These are phyloP conservation scores for Dianthus caryophyllus DNA, from an alignment of 148 eudicot genomes.

Conservation along the genomic window DNA sequence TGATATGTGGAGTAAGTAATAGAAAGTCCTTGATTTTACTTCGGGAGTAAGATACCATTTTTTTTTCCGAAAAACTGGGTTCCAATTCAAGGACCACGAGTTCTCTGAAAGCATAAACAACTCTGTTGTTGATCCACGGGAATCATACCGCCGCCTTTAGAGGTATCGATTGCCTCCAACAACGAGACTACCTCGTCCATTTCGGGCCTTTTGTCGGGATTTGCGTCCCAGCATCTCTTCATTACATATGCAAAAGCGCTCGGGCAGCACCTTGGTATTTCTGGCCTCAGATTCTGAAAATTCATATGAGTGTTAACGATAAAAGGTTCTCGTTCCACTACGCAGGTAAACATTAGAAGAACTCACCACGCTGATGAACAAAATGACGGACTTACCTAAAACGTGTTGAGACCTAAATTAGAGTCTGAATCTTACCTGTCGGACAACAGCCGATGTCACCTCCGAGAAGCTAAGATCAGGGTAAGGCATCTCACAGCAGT, in stretches of 20 bases:
- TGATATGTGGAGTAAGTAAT: too few relatives aligned
- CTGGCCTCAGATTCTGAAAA: slow-evolving; percentile 83
- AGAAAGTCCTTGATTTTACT: slow-evolving; percentile 2
- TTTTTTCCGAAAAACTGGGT: background rate
- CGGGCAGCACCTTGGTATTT: slow-evolving; percentile 89
- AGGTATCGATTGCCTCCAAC: slow-evolving; percentile 80
- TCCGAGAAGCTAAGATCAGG: slow-evolving; percentile 90
- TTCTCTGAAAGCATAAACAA: slow-evolving; percentile 57
- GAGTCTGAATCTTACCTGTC: slow-evolving; percentile 42
- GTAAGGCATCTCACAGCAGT: slow-evolving; percentile 96
- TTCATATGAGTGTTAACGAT: background rate
- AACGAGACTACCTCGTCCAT: slow-evolving; percentile 76
- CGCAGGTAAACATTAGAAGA: background rate
- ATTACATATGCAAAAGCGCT: slow-evolving; percentile 69
- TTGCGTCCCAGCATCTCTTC: slow-evolving; percentile 91
- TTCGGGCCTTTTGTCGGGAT: slow-evolving; percentile 85
- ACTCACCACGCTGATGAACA: background rate
- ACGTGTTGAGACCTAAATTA: background rate
- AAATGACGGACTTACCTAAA: background rate
- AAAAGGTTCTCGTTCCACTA: background rate
- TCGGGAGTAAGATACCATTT: slow-evolving; percentile 7
- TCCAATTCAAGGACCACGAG: slow-evolving; percentile 54
- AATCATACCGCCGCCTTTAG: slow-evolving; percentile 92
- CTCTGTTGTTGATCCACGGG: slow-evolving; percentile 64
- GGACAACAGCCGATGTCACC: slow-evolving; percentile 89